These are phyloP conservation scores for Aspergillus kassunensis DNA, from an alignment of 495 filamentous ascomycete species.

Conservation along the genomic window DNA sequence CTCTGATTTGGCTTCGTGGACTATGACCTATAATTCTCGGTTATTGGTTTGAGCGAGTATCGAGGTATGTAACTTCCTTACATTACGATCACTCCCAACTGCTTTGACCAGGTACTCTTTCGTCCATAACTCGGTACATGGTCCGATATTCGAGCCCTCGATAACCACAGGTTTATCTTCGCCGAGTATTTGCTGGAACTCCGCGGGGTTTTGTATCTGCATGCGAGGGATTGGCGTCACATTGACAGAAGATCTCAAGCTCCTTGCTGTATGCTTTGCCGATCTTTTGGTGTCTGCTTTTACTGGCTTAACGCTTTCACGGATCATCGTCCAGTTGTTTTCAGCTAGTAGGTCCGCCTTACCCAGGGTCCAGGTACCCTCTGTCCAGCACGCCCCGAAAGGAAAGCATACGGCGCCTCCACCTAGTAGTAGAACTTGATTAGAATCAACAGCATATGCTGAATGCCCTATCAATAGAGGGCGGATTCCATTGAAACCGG, in stretches of 20 bases:
- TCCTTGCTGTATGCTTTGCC: background rate
- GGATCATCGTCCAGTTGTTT: constrained; percentile 22
- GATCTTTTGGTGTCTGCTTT: background rate
- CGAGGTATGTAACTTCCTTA: constrained; percentile 28
- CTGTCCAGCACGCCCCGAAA: constrained; percentile 75
- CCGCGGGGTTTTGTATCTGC: constrained; percentile 42
- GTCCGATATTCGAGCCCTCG: constrained; percentile 59
- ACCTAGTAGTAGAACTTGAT: constrained; percentile 59
- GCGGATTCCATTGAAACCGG: constrained; percentile 24
- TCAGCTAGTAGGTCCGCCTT: constrained; percentile 10
- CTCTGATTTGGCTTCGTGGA: constrained; percentile 60
- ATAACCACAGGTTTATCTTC: constrained; percentile 63
- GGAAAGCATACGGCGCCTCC: constrained; percentile 89
- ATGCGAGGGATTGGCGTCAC: constrained; percentile 42
- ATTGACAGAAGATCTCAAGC: constrained; percentile 2
- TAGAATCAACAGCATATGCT: constrained; percentile 39
- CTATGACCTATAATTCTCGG: constrained; percentile 51
- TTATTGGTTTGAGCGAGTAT: background rate
- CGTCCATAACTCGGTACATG: constrained; percentile 64
- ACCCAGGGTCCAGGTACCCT: constrained; percentile 48
- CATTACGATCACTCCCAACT: constrained; percentile 61
- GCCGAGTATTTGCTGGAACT: constrained; percentile 57
- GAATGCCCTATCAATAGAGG: constrained; percentile 68
- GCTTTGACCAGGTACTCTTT: constrained; percentile 62
- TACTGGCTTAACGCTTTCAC: constrained; percentile 13